Evolutionary conservation across 352 stramenopile genomes (phyloP).

Genomic region (Aphanomyces stellatus): DNA sequence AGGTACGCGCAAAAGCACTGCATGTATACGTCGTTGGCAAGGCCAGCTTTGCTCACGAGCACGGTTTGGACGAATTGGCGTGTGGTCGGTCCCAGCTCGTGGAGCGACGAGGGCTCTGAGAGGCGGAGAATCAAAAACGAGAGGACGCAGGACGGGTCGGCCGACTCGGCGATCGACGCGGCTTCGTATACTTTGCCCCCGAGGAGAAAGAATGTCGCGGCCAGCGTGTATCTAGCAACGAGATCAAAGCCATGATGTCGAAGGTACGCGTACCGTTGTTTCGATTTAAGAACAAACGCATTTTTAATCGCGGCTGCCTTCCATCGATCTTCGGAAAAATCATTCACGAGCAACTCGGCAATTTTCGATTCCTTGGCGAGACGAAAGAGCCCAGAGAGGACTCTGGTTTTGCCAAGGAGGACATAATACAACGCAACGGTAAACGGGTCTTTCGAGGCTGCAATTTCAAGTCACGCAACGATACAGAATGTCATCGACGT

Average conservation of each 20-base stretch:
- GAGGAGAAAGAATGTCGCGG: constrained; percentile 76
- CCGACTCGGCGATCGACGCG: constrained; percentile 60
- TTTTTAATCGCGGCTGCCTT: constrained; percentile 87
- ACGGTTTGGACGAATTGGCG: constrained; percentile 41
- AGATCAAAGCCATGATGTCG: not conserved
- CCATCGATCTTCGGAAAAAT: constrained; percentile 77
- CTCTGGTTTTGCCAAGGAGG: constrained; percentile 67
- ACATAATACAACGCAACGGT: constrained; percentile 80
- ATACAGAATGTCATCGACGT: constrained; percentile 67
- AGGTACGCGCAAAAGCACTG: constrained; percentile 67
- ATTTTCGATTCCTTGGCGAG: constrained; percentile 75
- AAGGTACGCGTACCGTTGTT: constrained; percentile 46
- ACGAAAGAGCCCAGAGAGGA: constrained; percentile 79
- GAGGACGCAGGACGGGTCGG: constrained; percentile 59
- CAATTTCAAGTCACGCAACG: constrained; percentile 43
- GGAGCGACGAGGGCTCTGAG: constrained; percentile 31
- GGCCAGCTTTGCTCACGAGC: constrained; percentile 40
- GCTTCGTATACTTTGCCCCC: constrained; percentile 70
- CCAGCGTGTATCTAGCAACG: constrained; percentile 30
- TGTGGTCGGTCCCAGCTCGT: not conserved
- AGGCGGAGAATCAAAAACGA: constrained; percentile 74
- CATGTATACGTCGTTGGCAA: constrained; percentile 62
- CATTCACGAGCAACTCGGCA: constrained; percentile 62
- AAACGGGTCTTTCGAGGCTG: constrained; percentile 69
- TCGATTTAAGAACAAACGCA: constrained; percentile 80